A percentile compares a stretch with the other conserved stretches of the same genome.
These are phyloP conservation scores for Stromatinia cepivora DNA, from an alignment of 2,329 filamentous ascomycete species.

Conservation along the genomic window DNA sequence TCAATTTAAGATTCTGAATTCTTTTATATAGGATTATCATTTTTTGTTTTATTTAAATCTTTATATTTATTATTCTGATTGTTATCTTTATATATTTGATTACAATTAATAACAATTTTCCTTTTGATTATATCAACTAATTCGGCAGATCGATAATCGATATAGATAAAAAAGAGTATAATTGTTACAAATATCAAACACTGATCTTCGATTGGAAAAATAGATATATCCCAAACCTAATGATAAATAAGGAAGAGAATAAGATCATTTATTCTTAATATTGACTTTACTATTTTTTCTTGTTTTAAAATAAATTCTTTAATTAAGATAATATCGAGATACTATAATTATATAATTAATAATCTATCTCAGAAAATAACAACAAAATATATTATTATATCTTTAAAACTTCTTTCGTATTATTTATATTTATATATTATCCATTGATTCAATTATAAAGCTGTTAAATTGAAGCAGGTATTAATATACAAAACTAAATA, in stretches of 20 bases:
- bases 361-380: slow-evolving; percentile 1
- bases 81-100: slow-evolving; percentile 5
- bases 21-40: not conserved
- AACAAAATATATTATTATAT: slow-evolving; percentile 10
- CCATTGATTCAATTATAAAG: slow-evolving; percentile 31
- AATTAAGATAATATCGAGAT: slow-evolving; percentile 22
- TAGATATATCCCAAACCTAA: slow-evolving; percentile 2
- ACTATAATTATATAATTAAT: slow-evolving; percentile 19
- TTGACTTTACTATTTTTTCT: slow-evolving; percentile 25
- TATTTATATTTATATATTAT: slow-evolving; percentile 29
- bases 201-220: slow-evolving; percentile 7
- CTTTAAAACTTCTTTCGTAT: slow-evolving; percentile 26
- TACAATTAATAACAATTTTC: not conserved
- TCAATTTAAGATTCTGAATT: not conserved
- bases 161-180: not conserved
- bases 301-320: slow-evolving; percentile 23
- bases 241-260: slow-evolving; percentile 23
- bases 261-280: slow-evolving; percentile 29
- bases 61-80: slow-evolving; percentile 9
- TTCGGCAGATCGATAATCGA: slow-evolving; percentile 5
- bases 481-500: slow-evolving; percentile 29
- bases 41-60: not conserved
- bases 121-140: not conserved
- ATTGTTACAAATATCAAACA: not conserved
- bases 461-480: slow-evolving; percentile 34